Evolutionary conservation across 1,139 yeast species (phyloP), one percentile per base, ranked within the genome.

Genomic region (Fermentozyma sake): DNA sequence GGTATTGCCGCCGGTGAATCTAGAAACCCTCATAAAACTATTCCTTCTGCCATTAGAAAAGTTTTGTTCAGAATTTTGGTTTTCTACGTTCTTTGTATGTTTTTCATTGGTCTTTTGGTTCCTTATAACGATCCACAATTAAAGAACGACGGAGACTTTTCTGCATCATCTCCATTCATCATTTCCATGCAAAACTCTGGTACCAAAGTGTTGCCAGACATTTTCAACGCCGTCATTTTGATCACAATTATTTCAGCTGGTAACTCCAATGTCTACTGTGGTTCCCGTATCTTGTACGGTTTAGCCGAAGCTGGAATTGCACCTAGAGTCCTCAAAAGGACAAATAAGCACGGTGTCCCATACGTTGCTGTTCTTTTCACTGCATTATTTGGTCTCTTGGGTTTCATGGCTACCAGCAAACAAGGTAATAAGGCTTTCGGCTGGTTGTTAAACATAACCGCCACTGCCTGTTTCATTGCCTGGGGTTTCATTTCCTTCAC

Each of bases 1-100:
- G 96, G 95, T 44, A 74, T 89, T 32, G 76, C 95, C 4, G 91
- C 94, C 12, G 95, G 95, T 51, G 96, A 89, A 59, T 73, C 91
- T 27, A 69, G 73, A 27, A 82, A 84, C 55, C 96, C 96, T 32
- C 69, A 83, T 51, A 76, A 73, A 41, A 70, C 93, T 9, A 84
- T 89, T 29, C 96, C 96, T 33, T 70, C 72, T 34, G 96, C 96
- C 17, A 83, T 85, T 46, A 75, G 79, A 46, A 83, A 83, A 49
- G 94, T 86, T 19, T 75, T 86, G 41, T 72, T 76, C 61, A 75
- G 96, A 58, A 85, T 89, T 42, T 55, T 84, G 39, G 61, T 86
- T 32, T 83, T 89, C 52, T 89, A 84, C 68, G 77, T 89, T 48
- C 67, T 82, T 10, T 78, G 89, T 8, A 71, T 87, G 42, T 69